Conservation (phyloP, 2,329 filamentous ascomycete genomes). For the Colletotrichum sp. region DNA sequence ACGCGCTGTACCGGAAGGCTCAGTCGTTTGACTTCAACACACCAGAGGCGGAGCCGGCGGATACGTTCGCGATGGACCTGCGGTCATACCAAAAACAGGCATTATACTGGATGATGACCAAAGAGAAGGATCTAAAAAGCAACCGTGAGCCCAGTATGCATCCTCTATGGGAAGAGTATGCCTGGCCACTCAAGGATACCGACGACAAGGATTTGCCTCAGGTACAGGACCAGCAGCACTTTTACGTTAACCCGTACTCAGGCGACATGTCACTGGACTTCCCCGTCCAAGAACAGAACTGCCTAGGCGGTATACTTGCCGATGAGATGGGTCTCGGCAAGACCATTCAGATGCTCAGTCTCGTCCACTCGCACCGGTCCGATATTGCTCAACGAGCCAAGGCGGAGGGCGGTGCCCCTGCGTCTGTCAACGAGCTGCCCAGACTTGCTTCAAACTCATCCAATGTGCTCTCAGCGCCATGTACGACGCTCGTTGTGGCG, state of each 20-base stretch:
- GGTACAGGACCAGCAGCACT: slow-evolving; percentile 71
- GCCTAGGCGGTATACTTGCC: slow-evolving; percentile 88
- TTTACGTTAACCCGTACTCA: slow-evolving; percentile 97
- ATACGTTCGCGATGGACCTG: slow-evolving; percentile 81
- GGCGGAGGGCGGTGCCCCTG: slow-evolving; percentile 28
- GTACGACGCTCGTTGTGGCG: slow-evolving; percentile 92
- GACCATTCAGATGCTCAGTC: slow-evolving; percentile 96
- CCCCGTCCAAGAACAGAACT: slow-evolving; percentile 92
- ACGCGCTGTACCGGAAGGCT: slow-evolving; percentile 92
- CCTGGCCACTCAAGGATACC: slow-evolving; percentile 85
- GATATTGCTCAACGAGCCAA: slow-evolving; percentile 49
- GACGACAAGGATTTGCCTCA: slow-evolving; percentile 77
- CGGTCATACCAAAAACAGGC: slow-evolving; percentile 96
- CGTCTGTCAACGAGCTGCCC: slow-evolving; percentile 65
- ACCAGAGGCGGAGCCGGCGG: slow-evolving; percentile 81
- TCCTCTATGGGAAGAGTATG: slow-evolving; percentile 95
- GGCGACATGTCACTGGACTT: slow-evolving; percentile 93
- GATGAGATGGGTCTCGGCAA: slow-evolving; percentile 99
- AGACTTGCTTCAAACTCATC: slow-evolving; percentile 63
- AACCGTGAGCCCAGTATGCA: slow-evolving; percentile 86
- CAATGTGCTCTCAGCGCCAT: slow-evolving; percentile 72
- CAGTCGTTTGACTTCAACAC: slow-evolving; percentile 97
- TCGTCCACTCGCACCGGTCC: slow-evolving; percentile 84
- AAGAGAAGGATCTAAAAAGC: slow-evolving; percentile 81
- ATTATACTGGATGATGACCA: slow-evolving; percentile 93